These are phyloP conservation scores for Diaporthe nobilis DNA, from an alignment of 2,329 filamentous ascomycete species.

Conservation along the genomic window DNA sequence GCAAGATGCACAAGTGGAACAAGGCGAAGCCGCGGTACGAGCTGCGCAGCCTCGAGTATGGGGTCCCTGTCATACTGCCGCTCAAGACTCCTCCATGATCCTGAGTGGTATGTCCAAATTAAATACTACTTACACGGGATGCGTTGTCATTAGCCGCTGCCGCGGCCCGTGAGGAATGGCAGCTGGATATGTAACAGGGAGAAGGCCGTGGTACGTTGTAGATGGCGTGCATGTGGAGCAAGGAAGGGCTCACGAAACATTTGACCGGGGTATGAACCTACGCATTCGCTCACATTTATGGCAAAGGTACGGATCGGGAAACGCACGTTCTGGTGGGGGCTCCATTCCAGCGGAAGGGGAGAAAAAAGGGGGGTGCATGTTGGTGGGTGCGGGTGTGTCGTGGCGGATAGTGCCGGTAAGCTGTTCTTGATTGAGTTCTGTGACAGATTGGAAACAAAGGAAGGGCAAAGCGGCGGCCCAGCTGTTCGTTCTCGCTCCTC, in stretches of 20 bases:
- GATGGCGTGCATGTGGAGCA: constrained; percentile 17
- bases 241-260: constrained; percentile 28
- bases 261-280: constrained; percentile 3
- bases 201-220: neutral
- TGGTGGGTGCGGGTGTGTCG: constrained; percentile 3
- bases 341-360: neutral
- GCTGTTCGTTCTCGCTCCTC: constrained; percentile 35
- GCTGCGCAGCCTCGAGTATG: constrained; percentile 19
- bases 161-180: neutral
- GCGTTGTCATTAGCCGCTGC: neutral
- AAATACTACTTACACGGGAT: neutral
- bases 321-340: constrained; percentile 6
- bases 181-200: neutral
- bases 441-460: constrained; percentile 42
- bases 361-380: neutral
- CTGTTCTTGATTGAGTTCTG: constrained; percentile 25
- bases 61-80: neutral
- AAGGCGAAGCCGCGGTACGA: constrained; percentile 16
- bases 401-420: constrained; percentile 3
- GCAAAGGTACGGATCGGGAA: constrained; percentile 7
- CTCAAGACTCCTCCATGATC: neutral
- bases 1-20: constrained; percentile 24
- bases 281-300: neutral
- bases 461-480: constrained; percentile 9
- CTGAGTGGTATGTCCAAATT: neutral